Conservation (phyloP, 2,329 filamentous ascomycete species). For the Cercospora sp. region DNA sequence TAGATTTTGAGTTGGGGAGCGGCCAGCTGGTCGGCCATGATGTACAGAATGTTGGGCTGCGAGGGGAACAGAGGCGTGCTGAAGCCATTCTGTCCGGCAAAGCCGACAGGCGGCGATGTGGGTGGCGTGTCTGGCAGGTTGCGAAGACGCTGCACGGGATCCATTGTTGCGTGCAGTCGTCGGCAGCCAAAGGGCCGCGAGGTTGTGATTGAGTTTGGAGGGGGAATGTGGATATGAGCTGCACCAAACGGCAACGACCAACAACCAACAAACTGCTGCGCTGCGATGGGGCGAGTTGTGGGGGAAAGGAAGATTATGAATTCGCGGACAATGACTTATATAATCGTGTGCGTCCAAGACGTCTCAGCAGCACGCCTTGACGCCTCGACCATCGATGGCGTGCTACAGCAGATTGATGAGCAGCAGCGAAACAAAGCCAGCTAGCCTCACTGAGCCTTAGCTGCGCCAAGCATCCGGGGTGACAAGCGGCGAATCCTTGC, state of each 20-base stretch:
- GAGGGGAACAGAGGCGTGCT: constrained; percentile 42
- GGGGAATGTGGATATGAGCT: neutral
- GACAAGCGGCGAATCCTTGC: neutral
- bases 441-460: neutral
- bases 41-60: constrained; percentile 80
- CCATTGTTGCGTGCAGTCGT: constrained; percentile 13
- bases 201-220: neutral
- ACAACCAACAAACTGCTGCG: neutral
- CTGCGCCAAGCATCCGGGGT: neutral
- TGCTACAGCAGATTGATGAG: neutral
- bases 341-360: constrained; percentile 5
- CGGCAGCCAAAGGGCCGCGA: neutral
- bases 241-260: neutral
- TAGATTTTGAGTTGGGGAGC: constrained; percentile 91
- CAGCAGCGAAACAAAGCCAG: neutral
- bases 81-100: constrained; percentile 43
- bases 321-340: constrained; percentile 1
- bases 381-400: neutral
- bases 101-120: constrained; percentile 41
- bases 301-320: neutral
- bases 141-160: constrained; percentile 35
- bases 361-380: neutral
- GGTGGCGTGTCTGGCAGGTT: constrained; percentile 41
- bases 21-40: constrained; percentile 95
- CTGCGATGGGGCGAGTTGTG: neutral